A percentile compares a stretch with the other conserved stretches of the same genome.
These are phyloP conservation scores for Syzygium aqueum DNA, from an alignment of 345 rosid genomes.

Conservation along the genomic window DNA sequence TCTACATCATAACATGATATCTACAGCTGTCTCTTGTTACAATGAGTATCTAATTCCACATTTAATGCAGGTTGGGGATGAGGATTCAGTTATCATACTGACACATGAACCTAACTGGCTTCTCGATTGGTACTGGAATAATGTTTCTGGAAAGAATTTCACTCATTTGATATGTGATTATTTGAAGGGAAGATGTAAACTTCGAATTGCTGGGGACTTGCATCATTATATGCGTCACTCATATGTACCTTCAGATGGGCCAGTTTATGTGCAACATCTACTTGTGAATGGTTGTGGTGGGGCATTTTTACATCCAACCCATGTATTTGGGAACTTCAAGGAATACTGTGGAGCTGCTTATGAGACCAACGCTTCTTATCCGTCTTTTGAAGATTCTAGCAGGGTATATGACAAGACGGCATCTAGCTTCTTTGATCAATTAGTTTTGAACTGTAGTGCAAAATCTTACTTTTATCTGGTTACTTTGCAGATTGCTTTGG, in stretches of 20 bases:
- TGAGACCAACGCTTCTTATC: constrained; percentile 82
- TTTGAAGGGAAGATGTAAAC: constrained; percentile 88
- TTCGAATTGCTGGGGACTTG: constrained; percentile 93
- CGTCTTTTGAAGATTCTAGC: constrained; percentile 95
- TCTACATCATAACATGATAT: background rate
- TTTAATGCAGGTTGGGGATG: constrained; percentile 49
- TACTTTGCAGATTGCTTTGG: constrained; percentile 81
- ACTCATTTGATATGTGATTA: constrained; percentile 67
- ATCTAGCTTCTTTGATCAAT: background rate
- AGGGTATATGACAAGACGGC: constrained; percentile 32
- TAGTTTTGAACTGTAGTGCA: background rate
- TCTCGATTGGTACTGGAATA: constrained; percentile 92
- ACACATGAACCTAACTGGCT: constrained; percentile 99
- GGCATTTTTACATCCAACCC: constrained; percentile 98
- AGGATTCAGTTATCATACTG: constrained; percentile 74
- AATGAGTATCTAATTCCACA: background rate
- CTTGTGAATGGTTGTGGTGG: constrained; percentile 98
- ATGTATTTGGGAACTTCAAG: constrained; percentile 74
- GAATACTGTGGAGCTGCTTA: constrained; percentile 51
- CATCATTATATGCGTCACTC: constrained; percentile 99
- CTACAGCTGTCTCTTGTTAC: background rate
- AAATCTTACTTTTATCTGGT: background rate
- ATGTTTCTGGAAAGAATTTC: constrained; percentile 73
- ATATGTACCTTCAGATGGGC: constrained; percentile 59
- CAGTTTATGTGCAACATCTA: constrained; percentile 74